Evolutionary conservation across 2,329 filamentous ascomycete species (phyloP), one percentile per base, ranked within the genome.

Genomic region (Ophiostoma tasmaniense): DNA sequence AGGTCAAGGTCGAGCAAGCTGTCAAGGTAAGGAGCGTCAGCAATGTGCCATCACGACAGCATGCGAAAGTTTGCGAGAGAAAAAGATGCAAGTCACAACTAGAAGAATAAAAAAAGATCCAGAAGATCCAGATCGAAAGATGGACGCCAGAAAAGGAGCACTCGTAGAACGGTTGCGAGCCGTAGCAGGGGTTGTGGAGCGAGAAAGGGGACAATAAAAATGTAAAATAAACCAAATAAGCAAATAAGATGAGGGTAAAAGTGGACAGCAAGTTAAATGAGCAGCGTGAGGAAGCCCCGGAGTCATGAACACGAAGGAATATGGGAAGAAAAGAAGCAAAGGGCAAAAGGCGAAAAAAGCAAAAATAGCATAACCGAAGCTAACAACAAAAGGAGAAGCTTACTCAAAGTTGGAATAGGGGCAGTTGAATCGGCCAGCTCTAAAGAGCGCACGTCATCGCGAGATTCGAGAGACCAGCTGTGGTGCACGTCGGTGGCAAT

Each of bases 361-460:
- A 28, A 17, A 39, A 61, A 67, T 65, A 14, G 4, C 25, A 55
- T 10, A 11, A 39, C 22, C 14, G 25, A 33, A 64, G 14, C 59
- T 37, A 66, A 68, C 59, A 66, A 37, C 64, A 61, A 62, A 62
- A 62, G 59, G 30, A 62, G 28, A 17, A 30, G 28, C 33, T 28
- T 14, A 64, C 66, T 22, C 14, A 61, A 61, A 10, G 55, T 6
- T 30, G 7, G 30, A 64, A 64, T 37, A 64, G 61, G 61, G 33
- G 33, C 30, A 64, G 30, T n/a, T 20, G 28, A 65, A 20, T n/a
- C 66, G 64, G 28, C 42, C 28, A 35, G 25, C 65, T 50, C 62
- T 61, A 70, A 25, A 66, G 66, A 64, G 69, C 71, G 68, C 71
- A 69, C 64, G 69, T 69, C 71, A 72, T 71, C 45, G 55, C 69